Conservation (phyloP, 148 eudicot genomes). For the Pharnaceum exiguum region DNA sequence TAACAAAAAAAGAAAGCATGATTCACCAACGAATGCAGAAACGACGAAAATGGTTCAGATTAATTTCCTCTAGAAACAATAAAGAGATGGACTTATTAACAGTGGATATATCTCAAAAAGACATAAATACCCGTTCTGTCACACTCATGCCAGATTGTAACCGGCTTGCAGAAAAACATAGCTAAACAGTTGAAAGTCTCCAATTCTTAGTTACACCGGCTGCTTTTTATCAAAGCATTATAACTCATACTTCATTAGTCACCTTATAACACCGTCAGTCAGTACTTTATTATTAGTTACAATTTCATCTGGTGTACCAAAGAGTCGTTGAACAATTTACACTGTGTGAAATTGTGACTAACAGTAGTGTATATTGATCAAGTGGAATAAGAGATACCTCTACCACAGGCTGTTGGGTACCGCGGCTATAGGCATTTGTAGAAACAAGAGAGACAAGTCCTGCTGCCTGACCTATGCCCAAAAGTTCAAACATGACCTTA, state of each 20-base stretch:
- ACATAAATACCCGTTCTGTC: no score
- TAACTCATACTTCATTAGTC: no score
- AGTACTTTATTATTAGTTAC: no score
- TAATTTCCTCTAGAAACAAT: not conserved
- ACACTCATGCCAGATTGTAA: no score
- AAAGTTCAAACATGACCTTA: slow-evolving; percentile 9
- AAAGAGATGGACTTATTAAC: not conserved
- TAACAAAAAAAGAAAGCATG: slow-evolving; percentile 7
- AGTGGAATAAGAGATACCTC: slow-evolving; percentile 37
- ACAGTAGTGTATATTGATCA: not conserved
- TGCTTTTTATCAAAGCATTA: no score
- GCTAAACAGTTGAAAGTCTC: no score
- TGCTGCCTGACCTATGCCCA: slow-evolving; percentile 48
- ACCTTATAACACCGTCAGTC: no score
- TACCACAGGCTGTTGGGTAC: slow-evolving; percentile 32
- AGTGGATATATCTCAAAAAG: no score
- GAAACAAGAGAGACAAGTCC: slow-evolving; percentile 16
- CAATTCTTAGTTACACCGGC: no score
- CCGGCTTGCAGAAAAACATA: no score
- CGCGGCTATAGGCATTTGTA: slow-evolving; percentile 29
- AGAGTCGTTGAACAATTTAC: not conserved
- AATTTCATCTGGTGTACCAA: no score
- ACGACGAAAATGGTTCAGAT: not conserved
- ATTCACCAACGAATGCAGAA: not conserved
- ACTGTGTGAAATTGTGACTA: not conserved